phyloP scores from a whole-genome alignment of 116 monocot species.

The Cymodocea nodosa region DNA sequence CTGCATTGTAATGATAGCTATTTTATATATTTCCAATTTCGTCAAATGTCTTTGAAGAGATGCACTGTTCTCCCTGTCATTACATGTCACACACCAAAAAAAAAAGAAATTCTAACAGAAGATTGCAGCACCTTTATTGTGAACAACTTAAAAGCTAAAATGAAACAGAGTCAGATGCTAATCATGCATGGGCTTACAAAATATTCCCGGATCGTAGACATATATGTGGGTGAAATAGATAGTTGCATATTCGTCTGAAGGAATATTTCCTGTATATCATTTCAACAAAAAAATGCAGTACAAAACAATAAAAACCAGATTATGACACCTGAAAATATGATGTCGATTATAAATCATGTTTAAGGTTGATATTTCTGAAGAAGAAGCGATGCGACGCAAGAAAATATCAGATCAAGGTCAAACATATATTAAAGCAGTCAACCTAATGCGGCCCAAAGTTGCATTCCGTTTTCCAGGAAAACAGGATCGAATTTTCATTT shows the following conservation, averaged over 20 bases:
- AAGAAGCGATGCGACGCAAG: too few species aligned
- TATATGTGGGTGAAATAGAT: neutral
- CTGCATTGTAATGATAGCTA: too few species aligned
- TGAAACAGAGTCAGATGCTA: too few species aligned
- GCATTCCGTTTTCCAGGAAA: slow-evolving; percentile 1
- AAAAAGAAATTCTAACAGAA: neutral
- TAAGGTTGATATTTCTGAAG: neutral
- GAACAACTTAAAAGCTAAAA: too few species aligned
- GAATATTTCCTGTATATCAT: too few species aligned
- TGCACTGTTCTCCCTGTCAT: too few species aligned
- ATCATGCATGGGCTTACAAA: too few species aligned
- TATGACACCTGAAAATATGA: neutral
- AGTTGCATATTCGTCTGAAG: too few species aligned
- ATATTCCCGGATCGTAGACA: neutral
- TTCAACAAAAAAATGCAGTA: too few species aligned
- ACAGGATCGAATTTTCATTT: slow-evolving; percentile 9
- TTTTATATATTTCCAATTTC: too few species aligned
- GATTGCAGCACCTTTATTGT: neutral
- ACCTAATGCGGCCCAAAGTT: neutral
- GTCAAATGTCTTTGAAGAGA: neutral
- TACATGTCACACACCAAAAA: neutral
- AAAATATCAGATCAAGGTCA: too few species aligned
- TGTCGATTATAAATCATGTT: neutral
- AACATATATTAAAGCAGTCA: neutral
- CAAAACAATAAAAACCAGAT: too few species aligned